Percentiles rank a stretch among this genome's conserved stretches.
Conservation (phyloP, 768 basidiomycete species). For the Lentinula boryana region DNA sequence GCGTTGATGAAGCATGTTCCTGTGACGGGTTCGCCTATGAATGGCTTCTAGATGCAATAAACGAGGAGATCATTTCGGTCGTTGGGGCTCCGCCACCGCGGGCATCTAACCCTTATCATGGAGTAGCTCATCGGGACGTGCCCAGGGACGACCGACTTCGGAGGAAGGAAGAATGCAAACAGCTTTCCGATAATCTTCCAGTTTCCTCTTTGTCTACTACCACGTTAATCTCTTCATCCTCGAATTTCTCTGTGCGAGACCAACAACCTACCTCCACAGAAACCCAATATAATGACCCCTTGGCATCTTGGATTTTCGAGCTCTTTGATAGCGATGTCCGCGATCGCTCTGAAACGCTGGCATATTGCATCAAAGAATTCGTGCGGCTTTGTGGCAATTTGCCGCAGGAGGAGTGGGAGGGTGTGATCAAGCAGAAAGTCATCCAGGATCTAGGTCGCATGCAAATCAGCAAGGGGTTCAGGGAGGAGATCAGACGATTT, state of each 20-base stretch:
- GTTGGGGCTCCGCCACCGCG: slow-evolving; percentile 37
- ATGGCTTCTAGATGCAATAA: slow-evolving; percentile 42
- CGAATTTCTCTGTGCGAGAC: not conserved
- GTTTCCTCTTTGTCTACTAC: not conserved
- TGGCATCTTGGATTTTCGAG: slow-evolving; percentile 21
- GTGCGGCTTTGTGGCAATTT: not conserved
- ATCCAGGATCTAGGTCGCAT: slow-evolving; percentile 44
- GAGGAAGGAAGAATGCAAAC: not conserved
- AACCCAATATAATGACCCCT: slow-evolving; percentile 27
- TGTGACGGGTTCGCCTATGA: slow-evolving; percentile 26
- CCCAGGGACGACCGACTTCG: not conserved
- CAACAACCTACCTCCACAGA: not conserved
- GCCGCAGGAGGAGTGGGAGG: slow-evolving; percentile 5
- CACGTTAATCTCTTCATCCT: not conserved
- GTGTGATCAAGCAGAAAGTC: slow-evolving; percentile 41
- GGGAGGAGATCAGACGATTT: slow-evolving; percentile 60
- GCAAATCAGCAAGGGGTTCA: slow-evolving; percentile 57
- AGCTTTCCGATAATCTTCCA: not conserved
- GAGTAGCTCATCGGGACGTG: not conserved
- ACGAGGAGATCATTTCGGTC: slow-evolving; percentile 50
- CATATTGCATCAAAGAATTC: slow-evolving; percentile 37
- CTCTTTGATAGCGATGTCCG: slow-evolving; percentile 14
- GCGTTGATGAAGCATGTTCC: not conserved
- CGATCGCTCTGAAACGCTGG: slow-evolving; percentile 35
- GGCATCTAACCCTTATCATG: not conserved